Evolutionary conservation across 1,284 basidiomycete genomes (phyloP).

Genomic region (Heterobasidion parviporum): DNA sequence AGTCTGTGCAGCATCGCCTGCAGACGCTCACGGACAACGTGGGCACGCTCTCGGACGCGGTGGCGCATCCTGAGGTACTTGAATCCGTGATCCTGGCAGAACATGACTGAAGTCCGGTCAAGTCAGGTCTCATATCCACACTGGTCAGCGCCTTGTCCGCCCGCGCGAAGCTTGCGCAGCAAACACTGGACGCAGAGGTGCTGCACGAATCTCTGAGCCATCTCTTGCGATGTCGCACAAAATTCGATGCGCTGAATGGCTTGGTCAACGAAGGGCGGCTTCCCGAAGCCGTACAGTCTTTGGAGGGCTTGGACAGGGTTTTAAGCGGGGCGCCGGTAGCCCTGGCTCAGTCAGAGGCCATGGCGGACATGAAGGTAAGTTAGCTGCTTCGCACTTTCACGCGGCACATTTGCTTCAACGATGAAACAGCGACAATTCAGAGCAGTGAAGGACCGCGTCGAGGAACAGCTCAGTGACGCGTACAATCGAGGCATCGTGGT

Average conservation of each 20-base stretch:
- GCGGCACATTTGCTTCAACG: not conserved
- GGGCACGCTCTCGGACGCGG: constrained; percentile 35
- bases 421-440: constrained; percentile 41
- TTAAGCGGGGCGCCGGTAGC: constrained; percentile 44
- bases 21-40: constrained; percentile 43
- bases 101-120: constrained; percentile 9
- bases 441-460: constrained; percentile 46
- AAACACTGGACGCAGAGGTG: constrained; percentile 43
- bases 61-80: constrained; percentile 53
- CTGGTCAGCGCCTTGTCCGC: constrained; percentile 40
- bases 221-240: constrained; percentile 39
- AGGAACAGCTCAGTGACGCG: constrained; percentile 67
- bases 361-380: constrained; percentile 49
- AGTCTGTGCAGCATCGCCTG: constrained; percentile 54
- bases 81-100: constrained; percentile 3
- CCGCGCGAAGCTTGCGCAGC: constrained; percentile 56
- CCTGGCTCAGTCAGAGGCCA: constrained; percentile 40
- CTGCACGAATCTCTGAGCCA: constrained; percentile 42
- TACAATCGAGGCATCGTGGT: constrained; percentile 50
- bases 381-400: not conserved
- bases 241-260: constrained; percentile 29
- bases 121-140: constrained; percentile 62
- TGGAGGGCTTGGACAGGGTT: constrained; percentile 31
- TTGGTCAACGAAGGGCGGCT: constrained; percentile 50
- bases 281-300: constrained; percentile 45